These are phyloP conservation scores for Komagataella phaffii DNA, from an alignment of 805 yeast species.

Conservation along the genomic window DNA sequence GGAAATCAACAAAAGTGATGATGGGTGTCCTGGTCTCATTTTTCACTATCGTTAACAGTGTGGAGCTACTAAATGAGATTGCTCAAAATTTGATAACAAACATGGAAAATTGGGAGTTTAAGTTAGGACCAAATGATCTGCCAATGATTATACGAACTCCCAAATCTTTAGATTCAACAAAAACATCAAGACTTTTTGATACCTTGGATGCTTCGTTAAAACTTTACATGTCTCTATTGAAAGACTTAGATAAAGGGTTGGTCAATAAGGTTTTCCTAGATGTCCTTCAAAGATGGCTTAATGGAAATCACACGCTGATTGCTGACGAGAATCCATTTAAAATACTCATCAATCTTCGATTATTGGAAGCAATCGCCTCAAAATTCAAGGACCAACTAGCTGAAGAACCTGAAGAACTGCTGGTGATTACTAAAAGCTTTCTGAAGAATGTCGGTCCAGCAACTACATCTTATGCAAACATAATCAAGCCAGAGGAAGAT, in stretches of 20 bases:
- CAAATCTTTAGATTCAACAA: conserved; percentile 1
- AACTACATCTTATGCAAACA: neutral
- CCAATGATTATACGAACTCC: conserved; percentile 10
- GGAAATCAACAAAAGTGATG: conserved; percentile 21
- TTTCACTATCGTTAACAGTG: conserved; percentile 8
- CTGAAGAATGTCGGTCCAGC: conserved; percentile 3
- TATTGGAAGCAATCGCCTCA: conserved; percentile 49
- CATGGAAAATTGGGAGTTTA: conserved; percentile 24
- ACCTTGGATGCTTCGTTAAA: conserved; percentile 30
- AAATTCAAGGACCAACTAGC: conserved; percentile 44
- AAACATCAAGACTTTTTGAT: conserved; percentile 22
- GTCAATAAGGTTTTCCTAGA: conserved; percentile 33
- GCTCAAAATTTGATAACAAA: conserved; percentile 20
- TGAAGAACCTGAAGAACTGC: conserved; percentile 41
- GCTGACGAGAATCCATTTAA: conserved; percentile 33
- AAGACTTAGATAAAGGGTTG: conserved; percentile 32
- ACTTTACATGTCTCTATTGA: conserved; percentile 27
- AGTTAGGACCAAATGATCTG: conserved; percentile 24
- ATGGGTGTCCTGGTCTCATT: conserved; percentile 25
- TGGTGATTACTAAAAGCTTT: conserved; percentile 11
- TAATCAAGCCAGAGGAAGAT: conserved; percentile 9
- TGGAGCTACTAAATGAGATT: conserved; percentile 15
- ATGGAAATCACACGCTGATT: conserved; percentile 5
- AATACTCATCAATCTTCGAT: conserved; percentile 43
- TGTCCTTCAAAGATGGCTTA: conserved; percentile 51